These are phyloP conservation scores for Penicillium sclerotigenum DNA, from an alignment of 2,329 filamentous ascomycete species.

Conservation along the genomic window DNA sequence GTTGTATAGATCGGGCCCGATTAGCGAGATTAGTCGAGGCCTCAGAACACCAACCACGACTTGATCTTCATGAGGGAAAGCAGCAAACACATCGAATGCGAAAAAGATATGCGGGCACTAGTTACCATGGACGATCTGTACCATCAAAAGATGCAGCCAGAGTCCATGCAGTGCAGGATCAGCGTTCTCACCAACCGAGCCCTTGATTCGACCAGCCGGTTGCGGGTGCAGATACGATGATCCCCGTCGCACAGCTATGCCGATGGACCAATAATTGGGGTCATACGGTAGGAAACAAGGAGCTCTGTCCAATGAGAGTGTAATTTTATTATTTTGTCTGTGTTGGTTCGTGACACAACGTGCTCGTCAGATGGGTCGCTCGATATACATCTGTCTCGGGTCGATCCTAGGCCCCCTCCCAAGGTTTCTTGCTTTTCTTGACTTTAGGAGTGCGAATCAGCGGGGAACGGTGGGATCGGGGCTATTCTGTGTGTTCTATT, in stretches of 20 bases:
- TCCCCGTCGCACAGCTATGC: background rate
- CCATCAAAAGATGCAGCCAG: background rate
- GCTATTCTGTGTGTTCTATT: background rate
- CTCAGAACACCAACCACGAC: background rate
- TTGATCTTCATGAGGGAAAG: constrained; percentile 7
- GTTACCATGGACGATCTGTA: background rate
- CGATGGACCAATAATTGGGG: background rate
- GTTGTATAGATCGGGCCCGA: constrained; percentile 9
- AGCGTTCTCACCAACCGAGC: background rate
- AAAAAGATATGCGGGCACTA: background rate
- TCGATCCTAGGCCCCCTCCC: background rate
- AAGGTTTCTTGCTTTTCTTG: background rate
- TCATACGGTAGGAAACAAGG: background rate
- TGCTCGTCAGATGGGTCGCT: background rate
- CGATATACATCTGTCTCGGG: background rate
- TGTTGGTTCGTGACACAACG: background rate
- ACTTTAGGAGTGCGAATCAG: background rate
- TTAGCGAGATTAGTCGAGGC: constrained; percentile 14
- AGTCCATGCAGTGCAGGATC: constrained; percentile 8
- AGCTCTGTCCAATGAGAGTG: background rate
- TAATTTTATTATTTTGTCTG: background rate
- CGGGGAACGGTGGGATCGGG: background rate
- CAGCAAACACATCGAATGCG: background rate
- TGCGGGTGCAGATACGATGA: constrained; percentile 1
- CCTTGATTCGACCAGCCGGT: constrained; percentile 14